Conservation (phyloP, 768 basidiomycete species). For the Tricholoma matsutake region DNA sequence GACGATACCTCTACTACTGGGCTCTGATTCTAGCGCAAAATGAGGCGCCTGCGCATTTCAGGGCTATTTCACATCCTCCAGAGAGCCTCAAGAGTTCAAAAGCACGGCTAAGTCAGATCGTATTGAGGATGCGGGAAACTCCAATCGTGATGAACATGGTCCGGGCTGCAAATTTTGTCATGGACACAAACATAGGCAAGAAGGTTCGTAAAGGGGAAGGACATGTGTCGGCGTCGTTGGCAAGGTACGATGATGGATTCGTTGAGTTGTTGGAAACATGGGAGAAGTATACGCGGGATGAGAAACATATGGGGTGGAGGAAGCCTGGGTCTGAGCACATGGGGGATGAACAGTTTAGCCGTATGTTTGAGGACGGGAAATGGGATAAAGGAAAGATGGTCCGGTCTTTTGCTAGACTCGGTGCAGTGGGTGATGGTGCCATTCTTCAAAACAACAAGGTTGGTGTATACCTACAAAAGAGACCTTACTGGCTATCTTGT, state of each 20-base stretch:
- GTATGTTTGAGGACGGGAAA: slow-evolving; percentile 47
- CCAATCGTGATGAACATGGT: slow-evolving; percentile 48
- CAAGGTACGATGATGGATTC: slow-evolving; percentile 76
- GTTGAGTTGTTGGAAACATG: slow-evolving; percentile 59
- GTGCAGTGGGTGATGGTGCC: slow-evolving; percentile 30
- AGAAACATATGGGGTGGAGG: slow-evolving; percentile 35
- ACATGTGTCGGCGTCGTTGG: slow-evolving; percentile 68
- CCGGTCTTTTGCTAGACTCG: slow-evolving; percentile 65
- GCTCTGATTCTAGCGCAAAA: slow-evolving; percentile 53
- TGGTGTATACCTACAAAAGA: not conserved
- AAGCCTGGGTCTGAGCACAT: slow-evolving; percentile 32
- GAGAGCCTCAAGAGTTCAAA: slow-evolving; percentile 30
- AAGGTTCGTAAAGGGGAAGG: slow-evolving; percentile 21
- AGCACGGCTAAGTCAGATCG: slow-evolving; percentile 56
- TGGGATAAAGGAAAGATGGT: slow-evolving; percentile 86
- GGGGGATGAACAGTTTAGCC: slow-evolving; percentile 34
- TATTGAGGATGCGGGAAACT: slow-evolving; percentile 56
- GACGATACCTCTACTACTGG: slow-evolving; percentile 80
- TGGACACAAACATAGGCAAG: slow-evolving; percentile 44
- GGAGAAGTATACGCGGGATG: slow-evolving; percentile 53
- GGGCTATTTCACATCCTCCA: slow-evolving; percentile 29
- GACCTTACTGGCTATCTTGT: not conserved
- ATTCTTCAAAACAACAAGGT: slow-evolving; percentile 36
- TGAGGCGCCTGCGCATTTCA: slow-evolving; percentile 51
- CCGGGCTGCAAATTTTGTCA: slow-evolving; percentile 52